Evolutionary conservation across 2,329 filamentous ascomycete genomes (phyloP), one percentile per base, ranked within the genome.

Genomic region (Lachnellula suecica): DNA sequence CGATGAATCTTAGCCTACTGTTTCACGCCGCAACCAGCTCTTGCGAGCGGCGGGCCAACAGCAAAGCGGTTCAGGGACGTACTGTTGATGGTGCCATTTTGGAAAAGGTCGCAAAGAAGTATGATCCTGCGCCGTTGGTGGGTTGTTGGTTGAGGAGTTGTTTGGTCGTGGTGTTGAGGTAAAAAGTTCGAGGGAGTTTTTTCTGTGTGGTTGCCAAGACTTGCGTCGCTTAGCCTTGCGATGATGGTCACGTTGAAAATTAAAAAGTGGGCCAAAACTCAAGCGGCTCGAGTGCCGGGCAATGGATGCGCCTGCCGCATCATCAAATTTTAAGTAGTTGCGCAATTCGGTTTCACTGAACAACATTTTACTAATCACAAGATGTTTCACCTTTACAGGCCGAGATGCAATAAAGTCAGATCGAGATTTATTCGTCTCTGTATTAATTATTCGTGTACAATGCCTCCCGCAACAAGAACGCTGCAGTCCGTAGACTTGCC

Each of bases 1-100:
- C 49, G 47, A 54, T 55, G 52, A 76, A 75, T 79, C 83, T 95
- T 93, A 97, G 92, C 94, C 93, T 97, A 96, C 93, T 97, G 92
- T 84, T 88, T 83, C 67, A 68, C 63, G 78, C 78, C 76, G 76
- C 76, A 67, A 74, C 76, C 73, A 71, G 34, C 68, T 64, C 66
- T 62, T 61, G 47, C 27, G 61, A 61, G 67, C 71, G 67, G 73
- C 76, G 79, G 79, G 82, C 85, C 83, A 89, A 89, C 91, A 96
- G 91, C 91, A 96, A 95, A 96, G 91, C 91, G 78, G 74, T 93
- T 67, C 66, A 68, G 65, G 75, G 84, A 96, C 91, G 79, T 96
- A 97, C 92, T 79, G 87, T 82, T 77, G 81, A 81, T 76, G 87
- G 83, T 85, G 87, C 88, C 91, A 96, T 96, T 89, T 76, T 80